These are phyloP conservation scores for Pythium aphanidermatum DNA, from an alignment of 352 stramenopile genomes.

Conservation along the genomic window DNA sequence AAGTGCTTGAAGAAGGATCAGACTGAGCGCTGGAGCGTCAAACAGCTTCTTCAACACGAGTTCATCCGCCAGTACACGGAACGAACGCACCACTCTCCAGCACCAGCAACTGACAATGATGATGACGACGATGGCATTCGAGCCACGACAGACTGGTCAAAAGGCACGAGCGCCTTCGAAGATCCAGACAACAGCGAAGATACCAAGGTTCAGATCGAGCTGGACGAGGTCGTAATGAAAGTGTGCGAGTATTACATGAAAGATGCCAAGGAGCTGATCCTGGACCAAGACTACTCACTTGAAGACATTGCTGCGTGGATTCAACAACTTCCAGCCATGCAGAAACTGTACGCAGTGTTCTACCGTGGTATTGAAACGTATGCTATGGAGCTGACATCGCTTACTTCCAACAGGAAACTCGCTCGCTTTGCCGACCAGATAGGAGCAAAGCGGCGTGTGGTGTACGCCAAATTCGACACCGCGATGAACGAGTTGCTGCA, in stretches of 20 bases:
- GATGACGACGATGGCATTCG: constrained; percentile 17
- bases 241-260: constrained; percentile 76
- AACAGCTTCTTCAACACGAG: constrained; percentile 66
- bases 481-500: constrained; percentile 70
- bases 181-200: constrained; percentile 27
- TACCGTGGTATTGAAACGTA: not conserved
- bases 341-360: constrained; percentile 56
- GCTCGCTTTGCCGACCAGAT: constrained; percentile 74
- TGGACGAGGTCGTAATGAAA: constrained; percentile 76
- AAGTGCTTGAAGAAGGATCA: constrained; percentile 82
- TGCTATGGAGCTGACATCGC: not conserved
- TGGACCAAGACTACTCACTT: constrained; percentile 61
- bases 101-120: constrained; percentile 19
- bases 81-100: not conserved
- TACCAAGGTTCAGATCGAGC: constrained; percentile 59
- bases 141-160: constrained; percentile 9
- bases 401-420: constrained; percentile 49
- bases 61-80: constrained; percentile 46
- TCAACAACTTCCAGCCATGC: constrained; percentile 69
- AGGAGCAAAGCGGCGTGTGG: constrained; percentile 34
- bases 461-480: constrained; percentile 68
- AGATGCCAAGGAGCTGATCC: constrained; percentile 64
- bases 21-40: constrained; percentile 71
- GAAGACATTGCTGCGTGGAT: constrained; percentile 73
- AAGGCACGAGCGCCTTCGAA: constrained; percentile 2